A percentile compares a stretch with the other conserved stretches of the same genome.
Evolutionary conservation across 2,329 filamentous ascomycete genomes (phyloP).

Genomic region (Colletotrichum lindemuthianum): DNA sequence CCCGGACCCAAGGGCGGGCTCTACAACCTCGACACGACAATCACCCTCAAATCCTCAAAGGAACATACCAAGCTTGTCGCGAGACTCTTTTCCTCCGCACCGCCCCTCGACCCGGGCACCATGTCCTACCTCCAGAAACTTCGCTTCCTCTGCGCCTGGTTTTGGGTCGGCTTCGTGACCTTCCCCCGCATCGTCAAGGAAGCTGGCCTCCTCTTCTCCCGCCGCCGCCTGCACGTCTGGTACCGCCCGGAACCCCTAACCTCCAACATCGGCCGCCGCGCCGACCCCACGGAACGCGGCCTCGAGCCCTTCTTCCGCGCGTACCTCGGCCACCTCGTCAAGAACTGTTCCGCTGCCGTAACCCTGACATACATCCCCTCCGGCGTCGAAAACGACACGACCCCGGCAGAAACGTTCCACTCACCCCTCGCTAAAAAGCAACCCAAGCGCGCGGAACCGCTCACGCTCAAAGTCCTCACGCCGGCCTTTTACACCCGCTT

Average conservation of each 20-base stretch:
- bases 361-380: slow-evolving; percentile 64
- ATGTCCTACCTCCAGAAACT: slow-evolving; percentile 56
- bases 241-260: slow-evolving; percentile 70
- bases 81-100: slow-evolving; percentile 63
- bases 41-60: slow-evolving; percentile 70
- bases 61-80: slow-evolving; percentile 69
- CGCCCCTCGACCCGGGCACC: slow-evolving; percentile 58
- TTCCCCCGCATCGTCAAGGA: slow-evolving; percentile 73
- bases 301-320: slow-evolving; percentile 59
- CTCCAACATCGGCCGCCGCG: slow-evolving; percentile 63
- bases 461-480: slow-evolving; percentile 69
- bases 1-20: slow-evolving; percentile 47
- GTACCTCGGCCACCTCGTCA: slow-evolving; percentile 62
- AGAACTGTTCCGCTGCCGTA: slow-evolving; percentile 54
- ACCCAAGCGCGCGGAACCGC: slow-evolving; percentile 42
- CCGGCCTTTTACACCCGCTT: slow-evolving; percentile 76
- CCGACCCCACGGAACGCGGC: slow-evolving; percentile 58
- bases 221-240: slow-evolving; percentile 69
- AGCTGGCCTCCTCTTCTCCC: slow-evolving; percentile 66
- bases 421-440: slow-evolving; percentile 43
- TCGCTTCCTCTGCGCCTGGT: slow-evolving; percentile 66
- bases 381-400: slow-evolving; percentile 47
- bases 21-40: slow-evolving; percentile 64
- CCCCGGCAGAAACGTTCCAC: slow-evolving; percentile 46
- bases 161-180: slow-evolving; percentile 74